Percentiles rank a stretch among this genome's conserved stretches.
Evolutionary conservation across 176 grass and related monocot genomes (phyloP).

Genomic region (Bromus sterilis): DNA sequence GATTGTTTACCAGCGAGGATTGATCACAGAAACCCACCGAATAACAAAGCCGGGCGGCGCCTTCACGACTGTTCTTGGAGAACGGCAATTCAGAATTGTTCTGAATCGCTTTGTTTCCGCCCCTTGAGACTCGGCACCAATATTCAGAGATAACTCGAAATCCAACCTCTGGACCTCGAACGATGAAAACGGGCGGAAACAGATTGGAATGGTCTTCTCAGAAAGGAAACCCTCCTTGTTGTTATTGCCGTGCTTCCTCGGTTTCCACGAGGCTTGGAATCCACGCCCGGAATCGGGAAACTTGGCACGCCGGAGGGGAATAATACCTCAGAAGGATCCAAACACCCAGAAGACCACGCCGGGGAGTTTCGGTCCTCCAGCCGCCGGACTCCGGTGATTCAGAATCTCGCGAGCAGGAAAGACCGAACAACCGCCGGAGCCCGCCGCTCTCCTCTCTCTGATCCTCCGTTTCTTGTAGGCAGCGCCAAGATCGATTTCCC

Average conservation of each 20-base stretch:
- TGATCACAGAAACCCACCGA: constrained; percentile 14
- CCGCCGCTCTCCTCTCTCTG: neutral
- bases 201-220: constrained; percentile 8
- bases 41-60: neutral
- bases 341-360: neutral
- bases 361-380: neutral
- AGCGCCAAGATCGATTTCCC: neutral
- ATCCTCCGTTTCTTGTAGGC: constrained; percentile 23
- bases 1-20: neutral
- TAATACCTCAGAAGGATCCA: constrained; percentile 5
- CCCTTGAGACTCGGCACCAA: neutral
- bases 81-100: neutral
- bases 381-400: neutral
- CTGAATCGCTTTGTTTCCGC: neutral
- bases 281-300: constrained; percentile 8
- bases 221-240: constrained; percentile 12
- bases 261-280: constrained; percentile 19
- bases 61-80: neutral
- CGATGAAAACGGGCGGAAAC: neutral
- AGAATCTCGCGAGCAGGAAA: constrained; percentile 16
- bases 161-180: neutral
- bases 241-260: constrained; percentile 24
- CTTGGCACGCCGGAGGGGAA: constrained; percentile 4
- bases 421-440: neutral
- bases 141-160: neutral